Conservation (phyloP, 129 eudicot species). For the Deinandra increscens region DNA sequence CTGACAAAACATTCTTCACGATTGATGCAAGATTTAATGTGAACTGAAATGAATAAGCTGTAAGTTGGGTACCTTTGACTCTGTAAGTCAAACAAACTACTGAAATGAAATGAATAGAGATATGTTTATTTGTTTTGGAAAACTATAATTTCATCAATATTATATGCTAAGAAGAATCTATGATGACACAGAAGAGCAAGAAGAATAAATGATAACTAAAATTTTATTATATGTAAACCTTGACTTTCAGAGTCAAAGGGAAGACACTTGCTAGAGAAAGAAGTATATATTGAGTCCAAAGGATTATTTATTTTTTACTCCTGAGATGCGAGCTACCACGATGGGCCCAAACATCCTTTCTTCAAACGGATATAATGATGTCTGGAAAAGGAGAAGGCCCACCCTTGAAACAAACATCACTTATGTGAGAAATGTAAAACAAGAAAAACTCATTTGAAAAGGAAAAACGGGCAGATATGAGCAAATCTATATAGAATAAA, state of each 20-base stretch:
- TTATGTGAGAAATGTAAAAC: not conserved
- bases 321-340: conserved; percentile 51
- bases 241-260: conserved; percentile 15
- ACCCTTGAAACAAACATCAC: conserved; percentile 45
- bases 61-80: conserved; percentile 12
- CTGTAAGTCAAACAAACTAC: not conserved
- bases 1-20: conserved; percentile 65
- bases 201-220: not conserved
- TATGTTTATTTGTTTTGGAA: not conserved
- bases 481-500: no score
- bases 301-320: conserved; percentile 49
- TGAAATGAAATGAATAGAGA: not conserved
- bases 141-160: not conserved
- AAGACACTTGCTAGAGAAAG: not conserved
- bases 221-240: not conserved
- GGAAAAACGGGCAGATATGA: no score
- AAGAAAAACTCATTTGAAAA: not conserved
- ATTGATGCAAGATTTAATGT: conserved; percentile 64
- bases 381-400: conserved; percentile 70
- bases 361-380: conserved; percentile 52
- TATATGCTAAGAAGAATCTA: no score
- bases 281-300: not conserved
- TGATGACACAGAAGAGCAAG: no score
- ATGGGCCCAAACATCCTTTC: conserved; percentile 63
- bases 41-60: conserved; percentile 65